Evolutionary conservation across 768 basidiomycete species (phyloP), one percentile per base, ranked within the genome.

Genomic region (Chalciporus chontae): DNA sequence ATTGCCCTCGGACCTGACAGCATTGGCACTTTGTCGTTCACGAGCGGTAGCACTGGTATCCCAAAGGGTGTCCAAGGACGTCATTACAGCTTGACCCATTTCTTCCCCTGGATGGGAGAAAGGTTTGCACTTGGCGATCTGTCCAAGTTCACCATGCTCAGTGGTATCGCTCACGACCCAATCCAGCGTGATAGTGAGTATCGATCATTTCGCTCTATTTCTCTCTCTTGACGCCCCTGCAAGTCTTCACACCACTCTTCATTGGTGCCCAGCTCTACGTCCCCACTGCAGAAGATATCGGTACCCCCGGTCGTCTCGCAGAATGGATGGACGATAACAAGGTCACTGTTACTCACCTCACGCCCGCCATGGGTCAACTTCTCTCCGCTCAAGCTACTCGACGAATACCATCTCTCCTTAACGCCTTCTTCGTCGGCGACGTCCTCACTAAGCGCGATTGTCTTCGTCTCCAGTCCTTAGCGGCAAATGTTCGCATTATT

Each of bases 351-450:
- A 99, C 96, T 2, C 96, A 99, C 68, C 79, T 99, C 21, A 99
- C 96, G 0, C 96, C 96, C 2, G 95, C 95, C 19, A 98, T 97
- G 95, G 96, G 96, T 53, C 96, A 99, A 64, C 85, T 99, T 8
- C 84, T 99, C 45, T 96, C 94, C 11, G 91, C 94, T 0, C 85
- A 89, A 55, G 86, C 87, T 1, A 84, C 80, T 1, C 72, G 77
- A 17, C 87, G 90, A 62, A 95, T 98, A 56, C 87, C 92, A 5
- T 81, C 87, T 7, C 83, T 99, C 18, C 73, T 70, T 32, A 92
- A 87, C 61, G 96, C 96, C 9, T 98, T 99, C 76, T 98, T 99
- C 65, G 96, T 99, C 40, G 96, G 96, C n/a, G 96, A 99, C 64
- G 84, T 98, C 38, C 83, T 99, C 48, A 98, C 96, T 53, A 99